Conservation (phyloP, 169 alveolate species). For the Plasmodium malariae region DNA sequence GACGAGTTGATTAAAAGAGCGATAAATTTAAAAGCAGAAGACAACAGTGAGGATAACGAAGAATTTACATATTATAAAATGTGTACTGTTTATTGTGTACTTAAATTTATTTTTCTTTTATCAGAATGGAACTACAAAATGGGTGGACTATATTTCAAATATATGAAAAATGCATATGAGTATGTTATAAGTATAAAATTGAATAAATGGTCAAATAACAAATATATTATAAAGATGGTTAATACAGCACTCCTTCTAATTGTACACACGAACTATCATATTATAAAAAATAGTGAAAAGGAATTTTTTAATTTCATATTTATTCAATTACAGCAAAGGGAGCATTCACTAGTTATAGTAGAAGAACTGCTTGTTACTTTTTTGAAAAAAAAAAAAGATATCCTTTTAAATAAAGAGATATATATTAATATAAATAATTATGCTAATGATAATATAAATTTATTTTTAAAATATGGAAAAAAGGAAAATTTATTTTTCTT, state of each 20-base stretch:
- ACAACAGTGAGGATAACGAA: background rate
- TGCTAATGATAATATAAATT: constrained; percentile 46
- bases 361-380: constrained; percentile 25
- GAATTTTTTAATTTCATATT: constrained; percentile 59
- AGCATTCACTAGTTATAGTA: background rate
- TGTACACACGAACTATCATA: constrained; percentile 7
- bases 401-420: constrained; percentile 44
- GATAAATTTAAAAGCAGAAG: constrained; percentile 12
- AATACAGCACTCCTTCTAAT: constrained; percentile 13
- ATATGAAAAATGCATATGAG: constrained; percentile 13
- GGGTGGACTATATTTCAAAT: constrained; percentile 13
- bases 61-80: constrained; percentile 1
- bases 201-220: background rate
- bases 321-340: constrained; percentile 32
- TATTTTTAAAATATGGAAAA: constrained; percentile 64
- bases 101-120: constrained; percentile 23
- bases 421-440: constrained; percentile 34
- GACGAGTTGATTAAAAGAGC: constrained; percentile 47
- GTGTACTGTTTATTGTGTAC: background rate
- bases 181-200: constrained; percentile 8
- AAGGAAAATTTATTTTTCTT: constrained; percentile 64
- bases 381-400: constrained; percentile 50
- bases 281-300: constrained; percentile 56
- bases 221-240: constrained; percentile 2
- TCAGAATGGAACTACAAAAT: background rate